Base-by-base conservation (phyloP, 345 rosid genomes). In the Gossypium arboreum region DNA sequence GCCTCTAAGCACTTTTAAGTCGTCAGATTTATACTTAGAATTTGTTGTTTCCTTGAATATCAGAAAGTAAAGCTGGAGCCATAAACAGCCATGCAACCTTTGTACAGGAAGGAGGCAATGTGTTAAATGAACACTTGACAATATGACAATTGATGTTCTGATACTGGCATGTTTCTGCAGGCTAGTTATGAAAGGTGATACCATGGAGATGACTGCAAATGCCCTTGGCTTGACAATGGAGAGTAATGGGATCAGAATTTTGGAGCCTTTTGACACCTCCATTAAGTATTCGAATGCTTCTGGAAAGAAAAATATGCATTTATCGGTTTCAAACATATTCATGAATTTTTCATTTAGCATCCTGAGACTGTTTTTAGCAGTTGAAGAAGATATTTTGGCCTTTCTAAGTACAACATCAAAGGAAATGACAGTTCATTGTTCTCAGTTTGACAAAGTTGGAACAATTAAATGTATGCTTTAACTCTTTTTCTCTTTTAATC, bases 291-390 rank as follows among this genome's bases (percentile, higher is more conserved):
- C 98, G 78, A 93, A 89, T 87, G 93, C 91, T 81, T 90, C 90
- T 79, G 98, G 97, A 82, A 95, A 86, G 86, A 90, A 97, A 61
- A 87, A 85, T 80, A 88, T 93, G 77, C 86, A 78, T 74, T 66
- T 93, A 74, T 82, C 88, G 74, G 96, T 89, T 82, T 92, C 98
- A 68, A 86, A 95, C 84, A 82, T 93, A 81, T 92, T 90, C 81
- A 89, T 95, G 97, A 95, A 95, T 83, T 93, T 93, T 59, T 90
- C 98, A 68, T 95, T 93, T 84, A 93, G 97, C 87, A 91, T 90
- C 83, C 86, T 95, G 90, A 92, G 86, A 79, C 81, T 95, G 75
- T 95, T 95, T 83, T 81, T 95, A 83, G 94, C 96, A 2, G 96
- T 95, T 78, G 92, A 95, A 84, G 99, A 95, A 76, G 96, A 95